These are phyloP conservation scores for Fusarium sp. DNA, from an alignment of 2,329 filamentous ascomycete species.

Conservation along the genomic window DNA sequence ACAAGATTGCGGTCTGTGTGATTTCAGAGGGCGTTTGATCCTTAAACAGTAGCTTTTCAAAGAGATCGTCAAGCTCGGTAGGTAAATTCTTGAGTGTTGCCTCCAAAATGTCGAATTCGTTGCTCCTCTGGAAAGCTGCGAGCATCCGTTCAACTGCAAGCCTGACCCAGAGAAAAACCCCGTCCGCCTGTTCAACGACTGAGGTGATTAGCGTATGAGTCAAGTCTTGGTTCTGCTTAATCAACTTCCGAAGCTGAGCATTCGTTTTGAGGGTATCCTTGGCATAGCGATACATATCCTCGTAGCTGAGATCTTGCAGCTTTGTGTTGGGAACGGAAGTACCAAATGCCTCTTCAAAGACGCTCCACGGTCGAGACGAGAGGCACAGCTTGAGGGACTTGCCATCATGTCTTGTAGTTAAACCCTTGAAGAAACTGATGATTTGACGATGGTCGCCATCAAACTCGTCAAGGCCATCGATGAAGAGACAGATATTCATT, in stretches of 20 bases:
- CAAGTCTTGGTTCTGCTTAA: not conserved
- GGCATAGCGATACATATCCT: conserved; percentile 20
- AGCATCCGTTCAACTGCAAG: conserved; percentile 20
- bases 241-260: not conserved
- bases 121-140: not conserved
- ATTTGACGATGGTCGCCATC: conserved; percentile 50
- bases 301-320: conserved; percentile 21
- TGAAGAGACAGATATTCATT: conserved; percentile 47
- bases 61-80: conserved; percentile 13
- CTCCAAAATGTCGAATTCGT: not conserved
- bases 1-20: conserved; percentile 10
- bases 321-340: conserved; percentile 15
- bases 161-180: conserved; percentile 28
- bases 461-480: conserved; percentile 56
- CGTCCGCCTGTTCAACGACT: conserved; percentile 6
- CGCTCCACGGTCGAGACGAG: conserved; percentile 16
- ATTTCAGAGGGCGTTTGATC: conserved; percentile 4
- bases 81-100: conserved; percentile 3
- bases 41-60: conserved; percentile 10
- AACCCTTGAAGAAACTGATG: conserved; percentile 46
- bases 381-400: conserved; percentile 21
- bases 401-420: conserved; percentile 1
- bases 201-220: not conserved
- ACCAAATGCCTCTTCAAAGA: conserved; percentile 16
- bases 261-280: conserved; percentile 3